phyloP scores from a whole-genome alignment of 345 rosid genomes.

The Excoecaria agallocha region DNA sequence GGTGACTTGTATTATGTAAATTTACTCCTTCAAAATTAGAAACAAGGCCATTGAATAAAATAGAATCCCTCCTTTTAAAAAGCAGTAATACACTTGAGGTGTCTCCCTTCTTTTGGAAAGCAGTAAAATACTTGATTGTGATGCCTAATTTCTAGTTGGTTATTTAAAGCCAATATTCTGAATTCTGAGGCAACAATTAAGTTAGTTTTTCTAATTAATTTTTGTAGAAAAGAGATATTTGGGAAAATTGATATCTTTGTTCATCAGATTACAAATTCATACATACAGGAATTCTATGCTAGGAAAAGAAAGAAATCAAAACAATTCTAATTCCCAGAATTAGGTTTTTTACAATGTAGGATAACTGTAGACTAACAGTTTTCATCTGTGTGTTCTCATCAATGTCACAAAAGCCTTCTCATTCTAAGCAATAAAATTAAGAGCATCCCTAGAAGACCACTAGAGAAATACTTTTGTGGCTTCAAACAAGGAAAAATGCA shows the following conservation, averaged over 20 bases:
- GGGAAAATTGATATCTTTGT: too few relatives aligned
- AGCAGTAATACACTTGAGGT: neutral
- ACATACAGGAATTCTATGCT: too few relatives aligned
- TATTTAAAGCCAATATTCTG: neutral
- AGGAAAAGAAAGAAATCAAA: too few relatives aligned
- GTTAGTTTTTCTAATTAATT: neutral
- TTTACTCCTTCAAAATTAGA: neutral
- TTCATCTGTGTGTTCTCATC: neutral
- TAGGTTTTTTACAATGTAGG: too few relatives aligned
- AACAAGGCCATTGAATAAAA: neutral
- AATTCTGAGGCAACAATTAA: neutral
- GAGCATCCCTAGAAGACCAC: neutral
- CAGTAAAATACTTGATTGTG: neutral
- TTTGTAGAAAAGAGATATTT: too few relatives aligned
- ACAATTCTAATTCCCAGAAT: too few relatives aligned
- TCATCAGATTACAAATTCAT: too few relatives aligned
- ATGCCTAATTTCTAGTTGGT: constrained; percentile 1
- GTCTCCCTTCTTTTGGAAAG: neutral
- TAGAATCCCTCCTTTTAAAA: neutral
- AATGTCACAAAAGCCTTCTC: too few relatives aligned
- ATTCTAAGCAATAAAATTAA: neutral
- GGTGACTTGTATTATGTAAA: too few relatives aligned
- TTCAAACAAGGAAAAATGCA: neutral
- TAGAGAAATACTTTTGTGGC: neutral
- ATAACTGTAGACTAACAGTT: too few relatives aligned